Percentiles rank a stretch among this genome's conserved stretches.
These are phyloP conservation scores for Tuber brumale DNA, from an alignment of 495 filamentous ascomycete genomes.

Conservation along the genomic window DNA sequence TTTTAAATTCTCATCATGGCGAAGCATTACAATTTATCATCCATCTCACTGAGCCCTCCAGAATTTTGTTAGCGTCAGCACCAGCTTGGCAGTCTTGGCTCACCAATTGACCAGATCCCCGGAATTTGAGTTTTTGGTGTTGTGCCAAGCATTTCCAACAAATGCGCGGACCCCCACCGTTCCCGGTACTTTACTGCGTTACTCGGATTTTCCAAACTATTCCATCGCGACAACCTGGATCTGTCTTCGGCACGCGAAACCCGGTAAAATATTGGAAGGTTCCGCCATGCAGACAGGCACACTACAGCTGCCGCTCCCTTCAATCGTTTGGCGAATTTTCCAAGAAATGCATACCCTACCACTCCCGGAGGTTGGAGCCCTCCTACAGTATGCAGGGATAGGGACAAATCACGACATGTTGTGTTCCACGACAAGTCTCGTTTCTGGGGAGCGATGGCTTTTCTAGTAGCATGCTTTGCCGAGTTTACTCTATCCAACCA, in stretches of 20 bases:
- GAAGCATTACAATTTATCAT: too few species aligned
- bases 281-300: neutral
- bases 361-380: neutral
- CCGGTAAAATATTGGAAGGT: neutral
- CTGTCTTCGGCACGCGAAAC: neutral
- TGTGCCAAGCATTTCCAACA: neutral
- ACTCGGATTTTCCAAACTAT: neutral
- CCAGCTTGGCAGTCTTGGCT: neutral
- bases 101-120: neutral
- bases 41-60: too few species aligned
- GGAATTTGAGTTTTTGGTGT: neutral
- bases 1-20: too few species aligned
- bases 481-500: neutral
- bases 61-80: neutral
- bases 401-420: neutral
- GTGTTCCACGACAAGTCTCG: neutral
- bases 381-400: neutral
- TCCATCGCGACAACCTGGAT: neutral
- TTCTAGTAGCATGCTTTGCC: neutral
- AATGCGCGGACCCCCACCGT: neutral
- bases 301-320: neutral
- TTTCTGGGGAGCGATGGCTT: neutral
- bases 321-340: neutral
- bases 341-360: neutral
- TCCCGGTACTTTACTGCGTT: neutral